phyloP scores from a whole-genome alignment of 352 stramenopile species.

The Pythium plurisporium region DNA sequence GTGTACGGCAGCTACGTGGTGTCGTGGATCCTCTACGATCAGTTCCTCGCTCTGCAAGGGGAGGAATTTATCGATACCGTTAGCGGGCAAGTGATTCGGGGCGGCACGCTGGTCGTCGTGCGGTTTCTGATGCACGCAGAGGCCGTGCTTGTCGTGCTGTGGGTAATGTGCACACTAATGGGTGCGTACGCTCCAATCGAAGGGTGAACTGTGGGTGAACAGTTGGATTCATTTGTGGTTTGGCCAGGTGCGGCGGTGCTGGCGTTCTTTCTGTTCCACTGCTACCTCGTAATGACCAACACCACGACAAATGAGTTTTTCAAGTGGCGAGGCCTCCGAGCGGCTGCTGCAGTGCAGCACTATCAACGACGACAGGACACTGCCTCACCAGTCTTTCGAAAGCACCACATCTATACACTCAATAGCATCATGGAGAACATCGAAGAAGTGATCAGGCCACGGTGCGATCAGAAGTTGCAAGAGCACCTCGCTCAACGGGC shows the following conservation, averaged over 20 bases:
- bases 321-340: constrained; percentile 37
- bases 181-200: constrained; percentile 23
- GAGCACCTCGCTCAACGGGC: too few species aligned
- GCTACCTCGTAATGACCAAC: constrained; percentile 49
- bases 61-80: constrained; percentile 43
- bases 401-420: constrained; percentile 17
- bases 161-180: constrained; percentile 47
- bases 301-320: constrained; percentile 75
- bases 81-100: constrained; percentile 31
- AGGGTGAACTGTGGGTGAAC: too few species aligned
- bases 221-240: too few species aligned
- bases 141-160: constrained; percentile 32
- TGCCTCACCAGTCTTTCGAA: neutral
- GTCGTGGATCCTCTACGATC: constrained; percentile 34
- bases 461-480: neutral
- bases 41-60: constrained; percentile 35
- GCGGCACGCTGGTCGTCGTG: constrained; percentile 34
- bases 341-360: neutral
- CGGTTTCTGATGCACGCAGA: constrained; percentile 52
- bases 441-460: constrained; percentile 11
- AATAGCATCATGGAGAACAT: constrained; percentile 9
- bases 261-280: constrained; percentile 49
- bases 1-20: constrained; percentile 52
- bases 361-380: neutral
- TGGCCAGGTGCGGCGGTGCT: constrained; percentile 41